Evolutionary conservation across 1,284 basidiomycete genomes (phyloP), one percentile per base, ranked within the genome.

Genomic region (Ustilago lituana): DNA sequence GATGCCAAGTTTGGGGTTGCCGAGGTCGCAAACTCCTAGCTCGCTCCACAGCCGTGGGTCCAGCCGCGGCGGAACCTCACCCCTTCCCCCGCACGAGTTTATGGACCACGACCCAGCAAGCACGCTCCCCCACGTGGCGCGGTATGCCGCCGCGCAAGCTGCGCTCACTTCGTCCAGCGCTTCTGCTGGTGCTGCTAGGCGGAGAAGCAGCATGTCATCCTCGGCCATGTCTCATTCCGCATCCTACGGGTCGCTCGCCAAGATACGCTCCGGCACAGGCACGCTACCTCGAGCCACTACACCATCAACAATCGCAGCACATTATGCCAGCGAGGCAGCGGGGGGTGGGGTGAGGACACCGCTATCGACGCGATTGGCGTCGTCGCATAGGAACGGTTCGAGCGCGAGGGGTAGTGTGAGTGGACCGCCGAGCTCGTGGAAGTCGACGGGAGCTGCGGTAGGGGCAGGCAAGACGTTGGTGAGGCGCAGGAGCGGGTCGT

Each of bases 401-500:
- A 59, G 52, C 23, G 52, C 44, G 2, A 48, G 56, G 19, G 60
- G 56, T 1, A 69, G 66, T 44, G 51, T 55, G 11, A 59, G 47
- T 11, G 67, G 61, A 12, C 61, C 67, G 7, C 67, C 67, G 20
- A 60, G 62, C 19, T 57, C 57, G 17, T 70, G 67, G 67, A 70
- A 70, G 53, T 38, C 33, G 5, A 29, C 58, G 1, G 20, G n/a
- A 31, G 31, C 20, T 29, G 27, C 27, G 22, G 14, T 29, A 27
- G 39, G n/a, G 44, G n/a, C 14, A 15, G 36, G 24, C 23, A 24
- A 38, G 5, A 32, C 33, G 23, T 27, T 50, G 33, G 27, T 12
- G 94, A 98, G 78, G 93, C 96, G 55, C 85, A 98, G 32, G 93
- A 96, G 82, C 94, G 96, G 24, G 88, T 95, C 44, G 23, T 35